Percentiles rank a stretch among this genome's conserved stretches.
phyloP scores from a whole-genome alignment of 2,329 filamentous ascomycete species.

The Pseudopyricularia javanii region DNA sequence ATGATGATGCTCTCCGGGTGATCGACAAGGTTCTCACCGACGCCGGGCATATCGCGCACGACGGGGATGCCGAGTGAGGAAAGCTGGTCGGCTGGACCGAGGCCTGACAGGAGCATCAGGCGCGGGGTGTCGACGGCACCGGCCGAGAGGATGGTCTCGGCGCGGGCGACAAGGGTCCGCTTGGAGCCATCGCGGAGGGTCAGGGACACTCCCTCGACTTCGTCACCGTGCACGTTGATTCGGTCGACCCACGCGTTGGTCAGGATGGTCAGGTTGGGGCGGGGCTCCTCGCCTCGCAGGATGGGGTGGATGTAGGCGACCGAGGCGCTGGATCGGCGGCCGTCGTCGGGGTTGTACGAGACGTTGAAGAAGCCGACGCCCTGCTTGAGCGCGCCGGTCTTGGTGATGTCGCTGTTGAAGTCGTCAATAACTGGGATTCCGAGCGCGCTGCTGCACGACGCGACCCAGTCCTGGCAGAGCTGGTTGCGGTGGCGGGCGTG shows the following conservation, averaged over 20 bases:
- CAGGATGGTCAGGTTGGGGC: slow-evolving; percentile 73
- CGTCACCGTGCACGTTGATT: slow-evolving; percentile 58
- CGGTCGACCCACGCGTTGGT: slow-evolving; percentile 82
- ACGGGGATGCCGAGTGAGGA: slow-evolving; percentile 38
- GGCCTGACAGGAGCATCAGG: slow-evolving; percentile 43
- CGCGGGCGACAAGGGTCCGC: slow-evolving; percentile 49
- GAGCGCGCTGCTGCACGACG: slow-evolving; percentile 66
- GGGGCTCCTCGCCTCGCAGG: slow-evolving; percentile 67
- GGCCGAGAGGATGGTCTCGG: slow-evolving; percentile 68
- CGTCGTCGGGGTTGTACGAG: slow-evolving; percentile 82
- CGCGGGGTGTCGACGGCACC: slow-evolving; percentile 75
- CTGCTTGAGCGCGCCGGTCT: slow-evolving; percentile 58
- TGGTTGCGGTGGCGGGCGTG: slow-evolving; percentile 79
- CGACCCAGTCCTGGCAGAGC: slow-evolving; percentile 82
- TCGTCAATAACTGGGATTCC: slow-evolving; percentile 71
- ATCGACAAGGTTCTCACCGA: slow-evolving; percentile 49
- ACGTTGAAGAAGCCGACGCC: slow-evolving; percentile 86
- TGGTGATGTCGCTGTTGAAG: slow-evolving; percentile 75
- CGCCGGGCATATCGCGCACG: slow-evolving; percentile 44
- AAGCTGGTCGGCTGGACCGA: slow-evolving; percentile 43
- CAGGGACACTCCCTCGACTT: slow-evolving; percentile 62
- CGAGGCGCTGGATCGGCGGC: slow-evolving; percentile 71
- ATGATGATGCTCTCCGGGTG: slow-evolving; percentile 50
- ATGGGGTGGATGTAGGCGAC: slow-evolving; percentile 92
- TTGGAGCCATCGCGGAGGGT: slow-evolving; percentile 40